Evolutionary conservation across 2,329 filamentous ascomycete genomes (phyloP).

Genomic region (Chaetomiaceae sp.): DNA sequence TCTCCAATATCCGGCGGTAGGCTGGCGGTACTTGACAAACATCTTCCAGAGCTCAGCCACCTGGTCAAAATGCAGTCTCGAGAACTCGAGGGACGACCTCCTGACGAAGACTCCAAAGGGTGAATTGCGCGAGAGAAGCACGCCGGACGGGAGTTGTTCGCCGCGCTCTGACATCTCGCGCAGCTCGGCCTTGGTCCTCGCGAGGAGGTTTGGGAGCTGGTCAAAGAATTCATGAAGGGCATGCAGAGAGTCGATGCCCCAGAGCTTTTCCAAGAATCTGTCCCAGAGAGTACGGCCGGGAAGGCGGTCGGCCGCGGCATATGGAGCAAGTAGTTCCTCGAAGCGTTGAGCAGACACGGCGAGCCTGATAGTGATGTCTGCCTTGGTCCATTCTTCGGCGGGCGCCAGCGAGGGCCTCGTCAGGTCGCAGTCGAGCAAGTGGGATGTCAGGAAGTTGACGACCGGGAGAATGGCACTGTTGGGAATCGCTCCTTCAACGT

Average conservation of each 20-base stretch:
- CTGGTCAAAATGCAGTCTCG: constrained; percentile 74
- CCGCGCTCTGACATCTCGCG: constrained; percentile 51
- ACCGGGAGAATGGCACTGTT: constrained; percentile 38
- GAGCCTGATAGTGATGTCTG: constrained; percentile 47
- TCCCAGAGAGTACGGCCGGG: constrained; percentile 86
- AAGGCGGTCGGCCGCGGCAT: constrained; percentile 50
- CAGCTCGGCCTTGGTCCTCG: constrained; percentile 57
- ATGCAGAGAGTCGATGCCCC: constrained; percentile 78
- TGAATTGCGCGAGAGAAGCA: constrained; percentile 66
- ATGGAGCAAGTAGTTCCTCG: constrained; percentile 50
- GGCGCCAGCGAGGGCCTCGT: constrained; percentile 19
- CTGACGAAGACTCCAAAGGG: constrained; percentile 79
- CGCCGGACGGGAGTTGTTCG: constrained; percentile 43
- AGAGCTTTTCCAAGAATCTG: constrained; percentile 72
- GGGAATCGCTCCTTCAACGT: constrained; percentile 59
- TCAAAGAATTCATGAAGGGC: constrained; percentile 73
- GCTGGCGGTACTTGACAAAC: constrained; percentile 75
- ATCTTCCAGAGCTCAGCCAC: constrained; percentile 72
- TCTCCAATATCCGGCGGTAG: constrained; percentile 63
- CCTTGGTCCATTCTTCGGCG: constrained; percentile 42
- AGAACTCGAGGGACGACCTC: constrained; percentile 72
- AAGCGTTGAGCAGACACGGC: constrained; percentile 54
- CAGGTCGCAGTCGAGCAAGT: constrained; percentile 44
- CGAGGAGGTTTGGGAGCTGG: constrained; percentile 51
- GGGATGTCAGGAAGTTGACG: constrained; percentile 37